phyloP scores from a whole-genome alignment of 305 asterid genomes.

The Solanum chacoense region DNA sequence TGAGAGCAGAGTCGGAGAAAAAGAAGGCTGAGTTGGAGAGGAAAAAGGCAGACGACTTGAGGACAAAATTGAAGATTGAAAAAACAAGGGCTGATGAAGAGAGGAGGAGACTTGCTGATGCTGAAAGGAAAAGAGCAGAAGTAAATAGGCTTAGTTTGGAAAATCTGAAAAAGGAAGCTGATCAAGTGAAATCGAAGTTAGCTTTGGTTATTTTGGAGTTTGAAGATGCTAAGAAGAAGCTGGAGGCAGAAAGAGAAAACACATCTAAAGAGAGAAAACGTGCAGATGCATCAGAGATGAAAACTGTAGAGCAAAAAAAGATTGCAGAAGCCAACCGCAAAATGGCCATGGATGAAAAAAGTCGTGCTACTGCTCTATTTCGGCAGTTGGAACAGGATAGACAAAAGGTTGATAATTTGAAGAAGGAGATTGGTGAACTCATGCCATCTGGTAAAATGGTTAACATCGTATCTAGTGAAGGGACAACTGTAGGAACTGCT shows the following conservation, averaged over 20 bases:
- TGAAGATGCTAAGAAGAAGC: slow-evolving; percentile 43
- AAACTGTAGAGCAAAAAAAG: slow-evolving; percentile 36
- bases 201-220: slow-evolving; percentile 31
- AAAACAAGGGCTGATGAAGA: slow-evolving; percentile 39
- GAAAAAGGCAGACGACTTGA: slow-evolving; percentile 46
- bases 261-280: slow-evolving; percentile 41
- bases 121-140: slow-evolving; percentile 51
- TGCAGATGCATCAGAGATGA: slow-evolving; percentile 40
- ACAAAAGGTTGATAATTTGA: slow-evolving; percentile 15
- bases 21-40: slow-evolving; percentile 24
- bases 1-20: slow-evolving; percentile 23
- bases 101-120: slow-evolving; percentile 40
- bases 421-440: slow-evolving; percentile 27
- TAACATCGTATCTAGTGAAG: slow-evolving; percentile 9
- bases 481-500: slow-evolving; percentile 7
- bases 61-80: slow-evolving; percentile 39
- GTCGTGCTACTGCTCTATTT: slow-evolving; percentile 37
- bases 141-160: slow-evolving; percentile 33
- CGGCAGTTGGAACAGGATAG: slow-evolving; percentile 27
- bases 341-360: slow-evolving; percentile 50
- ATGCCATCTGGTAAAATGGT: slow-evolving; percentile 21
- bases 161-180: slow-evolving; percentile 34
- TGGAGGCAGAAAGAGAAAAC: slow-evolving; percentile 44
- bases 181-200: slow-evolving; percentile 40
- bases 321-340: slow-evolving; percentile 43